Evolutionary conservation across 2,329 filamentous ascomycete species (phyloP), one percentile per base, ranked within the genome.

Genomic region (Xylaria arbuscula): DNA sequence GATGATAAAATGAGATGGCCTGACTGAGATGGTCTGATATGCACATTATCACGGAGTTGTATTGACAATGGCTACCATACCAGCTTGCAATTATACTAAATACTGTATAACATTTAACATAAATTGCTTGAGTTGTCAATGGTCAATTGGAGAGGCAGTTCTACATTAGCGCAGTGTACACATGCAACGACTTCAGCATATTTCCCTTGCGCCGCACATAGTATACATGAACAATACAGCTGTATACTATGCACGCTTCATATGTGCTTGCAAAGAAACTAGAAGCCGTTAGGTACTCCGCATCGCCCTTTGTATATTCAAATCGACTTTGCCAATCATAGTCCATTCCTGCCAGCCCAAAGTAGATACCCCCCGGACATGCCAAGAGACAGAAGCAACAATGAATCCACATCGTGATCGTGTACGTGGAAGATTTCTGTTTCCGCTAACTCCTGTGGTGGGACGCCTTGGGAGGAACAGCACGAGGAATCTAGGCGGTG

Each of bases 311-410:
- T 11, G 15, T 36, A 53, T n/a, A 60, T 22, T 54, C 32, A 48
- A 40, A 58, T 55, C 22, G 7, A 32, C 42, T 22, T 28, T 62
- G 34, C 67, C 67, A 66, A 69, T 69, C 54, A 63, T 15, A 28
- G 32, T 51, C 11, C 17, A 9, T 56, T 56, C 56, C 32, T 2
- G 50, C 40, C 5, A 9, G 38, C 66, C 62, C 24, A 62, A 59
- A 66, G 32, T 34, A 28, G 66, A 54, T n/a, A 62, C 53, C 51
- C 62, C 50, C 62, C 24, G 50, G 54, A 28, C 17, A 32, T 15
- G 61, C 61, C 51, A 65, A 66, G 53, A 11, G 36, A 13, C 57
- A 66, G 62, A 66, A 66, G 58, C 45, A 64, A 48, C 57, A 36
- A 40, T 34, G 28, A 51, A 47, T 56, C 48, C 28, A 40, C 22